These are phyloP conservation scores for Triticum aestivum DNA, from an alignment of 176 grass and related monocot species.

Conservation along the genomic window IWGSC_CS_RefSeq_v2.1 NC_057803.1:545276458-545276957, in stretches of 20 bases:
- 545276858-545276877: conserved; percentile 66
- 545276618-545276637: conserved; percentile 36
- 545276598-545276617: conserved; percentile 63
- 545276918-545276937: conserved; percentile 90
- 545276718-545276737: conserved; percentile 82
- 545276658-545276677: conserved; percentile 77
- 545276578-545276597: conserved; percentile 77
- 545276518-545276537: conserved; percentile 78
- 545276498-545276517: conserved; percentile 80
- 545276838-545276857: conserved; percentile 83
- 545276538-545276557: conserved; percentile 68
- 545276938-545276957: conserved; percentile 86
- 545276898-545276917: conserved; percentile 75
- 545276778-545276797: conserved; percentile 90
- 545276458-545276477: conserved; percentile 69
- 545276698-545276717: conserved; percentile 89
- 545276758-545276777: conserved; percentile 50
- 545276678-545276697: conserved; percentile 74
- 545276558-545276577: conserved; percentile 75
- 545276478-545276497: conserved; percentile 82
- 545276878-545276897: conserved; percentile 81
- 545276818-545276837: conserved; percentile 82
- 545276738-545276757: conserved; percentile 87
- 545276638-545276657: conserved; percentile 74
- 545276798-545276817: conserved; percentile 70